Base-by-base conservation (phyloP, 2,329 filamentous ascomycete species). In the Aspergillus fumigatus region DNA sequence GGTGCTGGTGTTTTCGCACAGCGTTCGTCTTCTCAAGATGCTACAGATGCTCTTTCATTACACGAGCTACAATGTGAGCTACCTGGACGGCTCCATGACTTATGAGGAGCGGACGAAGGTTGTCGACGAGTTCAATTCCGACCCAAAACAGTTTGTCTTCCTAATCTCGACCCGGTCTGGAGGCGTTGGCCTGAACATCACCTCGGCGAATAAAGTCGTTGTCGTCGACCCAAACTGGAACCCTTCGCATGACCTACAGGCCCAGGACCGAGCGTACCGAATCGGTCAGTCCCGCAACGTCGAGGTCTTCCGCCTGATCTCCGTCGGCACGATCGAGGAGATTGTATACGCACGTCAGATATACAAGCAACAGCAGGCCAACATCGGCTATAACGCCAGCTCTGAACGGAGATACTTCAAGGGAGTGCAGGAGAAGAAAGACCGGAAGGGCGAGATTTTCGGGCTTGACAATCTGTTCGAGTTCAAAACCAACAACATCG, bases 161-260 rank as follows among this genome's bases (percentile, higher is more conserved):
- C 80, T 99, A 21, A 97, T 99, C 66, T 96, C 90, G 23, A 97
- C 94, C 6, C 90, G 89, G 68, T 92, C 94, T 2, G 94, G 94
- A 25, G 94, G 94, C 4, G 89, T 97, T 0, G 94, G 94, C 0
- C 80, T 99, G 27, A 99, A 99, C 70, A 97, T 99, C 69, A 96
- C 93, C 0, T 94, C 91, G 1, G 94, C 94, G 1, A 99, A 99
- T 75, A 97, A 97, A 75, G 94, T 99, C 0, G 93, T 99, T 43
- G 90, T 99, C 38, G 87, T 97, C 50, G 94, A 97, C 70, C 94
- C 94, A 0, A 94, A 97, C 67, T 99, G 94, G 94, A 99, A 99
- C 63, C 94, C 94, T 0, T 85, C 90, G 1, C 93, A 94, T 64
- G 94, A 99, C 67, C 81, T 97, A 0, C 94, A 99, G 73, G 94